A percentile compares a stretch with the other conserved stretches of the same genome.
phyloP scores from a whole-genome alignment of 2,329 filamentous ascomycete species.

The Phaeosphaeriaceae sp. region DNA sequence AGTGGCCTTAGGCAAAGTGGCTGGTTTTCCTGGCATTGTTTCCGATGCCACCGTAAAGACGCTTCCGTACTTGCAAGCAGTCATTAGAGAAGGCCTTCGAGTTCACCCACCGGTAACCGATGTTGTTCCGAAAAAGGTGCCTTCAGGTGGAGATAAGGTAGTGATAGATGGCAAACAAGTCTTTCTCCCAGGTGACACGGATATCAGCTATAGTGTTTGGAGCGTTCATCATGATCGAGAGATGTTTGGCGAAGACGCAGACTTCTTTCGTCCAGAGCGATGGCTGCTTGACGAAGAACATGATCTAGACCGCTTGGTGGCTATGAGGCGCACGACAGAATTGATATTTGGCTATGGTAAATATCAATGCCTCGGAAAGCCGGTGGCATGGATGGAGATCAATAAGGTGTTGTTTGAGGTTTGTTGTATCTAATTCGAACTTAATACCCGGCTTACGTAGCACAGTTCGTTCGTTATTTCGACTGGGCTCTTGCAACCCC shows the following conservation, averaged over 20 bases:
- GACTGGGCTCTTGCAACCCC: constrained; percentile 30
- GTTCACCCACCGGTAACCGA: constrained; percentile 48
- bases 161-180: constrained; percentile 22
- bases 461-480: constrained; percentile 27
- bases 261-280: constrained; percentile 55
- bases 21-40: constrained; percentile 47
- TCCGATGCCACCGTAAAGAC: constrained; percentile 51
- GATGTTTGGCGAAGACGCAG: constrained; percentile 47
- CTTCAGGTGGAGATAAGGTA: constrained; percentile 33
- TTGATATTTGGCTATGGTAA: constrained; percentile 43
- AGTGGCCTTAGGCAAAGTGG: constrained; percentile 23
- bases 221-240: constrained; percentile 27
- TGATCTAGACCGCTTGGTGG: constrained; percentile 11
- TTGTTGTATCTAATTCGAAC: background rate
- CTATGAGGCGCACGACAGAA: constrained; percentile 35
- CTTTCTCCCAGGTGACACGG: constrained; percentile 36
- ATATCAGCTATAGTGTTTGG: constrained; percentile 32
- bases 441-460: background rate
- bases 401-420: constrained; percentile 52
- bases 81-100: constrained; percentile 52
- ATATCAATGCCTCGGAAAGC: constrained; percentile 40
- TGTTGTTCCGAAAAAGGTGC: constrained; percentile 32
- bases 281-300: constrained; percentile 47
- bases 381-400: constrained; percentile 42
- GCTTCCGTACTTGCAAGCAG: constrained; percentile 54